phyloP scores from a whole-genome alignment of 2,329 filamentous ascomycete genomes.

The Curvularia verruculosa region DNA sequence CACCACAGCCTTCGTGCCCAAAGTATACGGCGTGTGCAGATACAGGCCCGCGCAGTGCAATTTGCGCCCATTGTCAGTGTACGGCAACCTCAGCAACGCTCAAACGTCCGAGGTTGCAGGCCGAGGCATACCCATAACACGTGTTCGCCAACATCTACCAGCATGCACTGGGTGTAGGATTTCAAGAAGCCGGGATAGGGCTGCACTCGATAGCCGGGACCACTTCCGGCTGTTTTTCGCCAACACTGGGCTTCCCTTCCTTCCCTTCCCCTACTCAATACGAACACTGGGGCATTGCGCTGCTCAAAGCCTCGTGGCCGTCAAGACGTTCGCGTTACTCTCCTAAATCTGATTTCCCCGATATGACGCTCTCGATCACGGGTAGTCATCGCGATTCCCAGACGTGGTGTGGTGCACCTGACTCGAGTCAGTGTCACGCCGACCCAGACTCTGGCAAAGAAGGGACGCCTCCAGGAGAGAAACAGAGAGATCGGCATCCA shows the following conservation, averaged over 20 bases:
- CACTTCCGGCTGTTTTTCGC: slow-evolving; percentile 1
- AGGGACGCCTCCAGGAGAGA: no score
- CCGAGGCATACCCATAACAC: slow-evolving; percentile 5
- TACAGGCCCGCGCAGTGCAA: neutral
- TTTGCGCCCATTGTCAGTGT: neutral
- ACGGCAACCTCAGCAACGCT: neutral
- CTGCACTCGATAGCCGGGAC: neutral
- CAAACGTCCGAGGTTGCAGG: neutral
- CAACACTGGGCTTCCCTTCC: neutral
- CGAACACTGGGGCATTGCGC: slow-evolving; percentile 11
- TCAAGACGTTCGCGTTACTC: slow-evolving; percentile 1
- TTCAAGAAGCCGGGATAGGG: slow-evolving; percentile 7
- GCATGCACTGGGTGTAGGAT: neutral
- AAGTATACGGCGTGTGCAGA: neutral
- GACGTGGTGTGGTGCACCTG: neutral
- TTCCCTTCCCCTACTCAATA: no score
- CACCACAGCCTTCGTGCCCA: neutral
- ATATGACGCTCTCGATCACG: neutral
- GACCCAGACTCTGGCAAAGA: slow-evolving; percentile 1
- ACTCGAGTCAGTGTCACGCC: neutral
- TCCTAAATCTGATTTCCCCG: neutral
- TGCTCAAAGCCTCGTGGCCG: slow-evolving; percentile 6
- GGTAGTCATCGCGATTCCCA: neutral
- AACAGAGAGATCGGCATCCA: neutral
- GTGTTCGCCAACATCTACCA: slow-evolving; percentile 4